Base-by-base conservation (phyloP, 306 rosid genomes). In the Ammopiptanthus mongolicus region DNA sequence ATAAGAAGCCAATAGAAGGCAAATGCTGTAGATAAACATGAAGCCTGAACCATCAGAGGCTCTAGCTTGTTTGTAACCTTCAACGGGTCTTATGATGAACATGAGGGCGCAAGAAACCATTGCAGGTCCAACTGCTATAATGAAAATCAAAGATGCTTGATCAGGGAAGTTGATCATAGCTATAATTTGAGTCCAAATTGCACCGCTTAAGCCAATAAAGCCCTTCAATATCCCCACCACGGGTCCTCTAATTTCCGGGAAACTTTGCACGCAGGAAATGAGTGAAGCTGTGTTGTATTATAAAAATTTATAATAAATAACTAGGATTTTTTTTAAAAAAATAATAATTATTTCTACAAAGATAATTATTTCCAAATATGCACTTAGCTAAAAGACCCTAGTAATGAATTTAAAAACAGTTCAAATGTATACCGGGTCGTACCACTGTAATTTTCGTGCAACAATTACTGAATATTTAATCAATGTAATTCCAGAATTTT, bases 191-290 rank as follows among this genome's bases (percentile, higher is more conserved):
- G 90, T 82, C 83, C 89, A 73, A 28, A 91, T 88, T 17, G 93
- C 92, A n/a, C 88, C 90, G 13, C 92, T 87, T 41, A 90, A 68
- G 39, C 96, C 94, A 1, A 87, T 88, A 22, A 87, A 92, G 8
- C 98, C 98, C 58, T 92, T 92, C 55, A 92, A 65, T 29, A 92
- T 90, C 13, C 96, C 98, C 36, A 90, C 86, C 36, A 92, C 82
- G 1, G 88, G 90, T 8, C 96, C 98, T 8, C 96, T 82, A 57
- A 74, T 87, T 44, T 84, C 85, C 0, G 96, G 98, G 75, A 92
- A 92, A 51, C 86, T 92, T 65, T 86, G 90, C 70, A 92, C 91
- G 14, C 96, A 82, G 0, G 96, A 87, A 51, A 90, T 86, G 0
- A 92, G 77, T 3, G 90, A 78, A 1, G 90, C 94, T 1, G 98